Conservation (phyloP, 2,329 filamentous ascomycete species). For the Aureobasidium sp. region DNA sequence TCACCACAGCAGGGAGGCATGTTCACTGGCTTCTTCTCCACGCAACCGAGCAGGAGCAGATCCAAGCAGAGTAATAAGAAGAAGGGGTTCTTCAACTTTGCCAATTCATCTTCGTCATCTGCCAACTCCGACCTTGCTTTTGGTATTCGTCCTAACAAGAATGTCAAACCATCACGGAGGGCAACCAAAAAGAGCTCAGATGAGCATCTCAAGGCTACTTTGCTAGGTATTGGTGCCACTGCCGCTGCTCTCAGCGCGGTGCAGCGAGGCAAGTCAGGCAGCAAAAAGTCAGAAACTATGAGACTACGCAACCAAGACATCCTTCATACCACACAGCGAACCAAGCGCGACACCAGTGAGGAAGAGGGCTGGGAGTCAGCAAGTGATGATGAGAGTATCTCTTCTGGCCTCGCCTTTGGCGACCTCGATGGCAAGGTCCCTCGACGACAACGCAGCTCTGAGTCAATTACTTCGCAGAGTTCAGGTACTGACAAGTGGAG, state of each 20-base stretch:
- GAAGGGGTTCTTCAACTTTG: conserved; percentile 44
- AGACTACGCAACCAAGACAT: conserved; percentile 28
- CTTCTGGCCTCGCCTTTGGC: conserved; percentile 57
- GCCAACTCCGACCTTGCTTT: conserved; percentile 43
- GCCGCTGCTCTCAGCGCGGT: conserved; percentile 43
- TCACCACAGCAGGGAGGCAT: conserved; percentile 21
- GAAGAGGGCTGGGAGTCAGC: conserved; percentile 55
- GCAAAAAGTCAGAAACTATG: conserved; percentile 28
- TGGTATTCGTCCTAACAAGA: conserved; percentile 25
- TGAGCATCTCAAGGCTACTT: conserved; percentile 40
- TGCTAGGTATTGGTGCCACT: conserved; percentile 42
- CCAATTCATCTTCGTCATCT: conserved; percentile 40
- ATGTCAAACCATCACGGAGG: conserved; percentile 20
- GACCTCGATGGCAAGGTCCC: conserved; percentile 33
- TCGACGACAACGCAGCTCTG: conserved; percentile 39
- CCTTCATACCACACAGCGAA: conserved; percentile 21
- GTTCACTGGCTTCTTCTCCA: conserved; percentile 27
- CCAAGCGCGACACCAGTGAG: conserved; percentile 28
- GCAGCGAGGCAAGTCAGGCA: conserved; percentile 28
- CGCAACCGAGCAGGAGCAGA: conserved; percentile 20
- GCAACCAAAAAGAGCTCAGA: conserved; percentile 29
- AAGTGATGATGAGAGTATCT: conserved; percentile 48
- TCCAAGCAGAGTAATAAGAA: conserved; percentile 22
- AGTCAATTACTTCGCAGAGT: conserved; percentile 47
- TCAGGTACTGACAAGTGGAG: conserved; percentile 52